Evolutionary conservation across 495 filamentous ascomycete species (phyloP), one percentile per base, ranked within the genome.

Genomic region (Bombardia bombarda): DNA sequence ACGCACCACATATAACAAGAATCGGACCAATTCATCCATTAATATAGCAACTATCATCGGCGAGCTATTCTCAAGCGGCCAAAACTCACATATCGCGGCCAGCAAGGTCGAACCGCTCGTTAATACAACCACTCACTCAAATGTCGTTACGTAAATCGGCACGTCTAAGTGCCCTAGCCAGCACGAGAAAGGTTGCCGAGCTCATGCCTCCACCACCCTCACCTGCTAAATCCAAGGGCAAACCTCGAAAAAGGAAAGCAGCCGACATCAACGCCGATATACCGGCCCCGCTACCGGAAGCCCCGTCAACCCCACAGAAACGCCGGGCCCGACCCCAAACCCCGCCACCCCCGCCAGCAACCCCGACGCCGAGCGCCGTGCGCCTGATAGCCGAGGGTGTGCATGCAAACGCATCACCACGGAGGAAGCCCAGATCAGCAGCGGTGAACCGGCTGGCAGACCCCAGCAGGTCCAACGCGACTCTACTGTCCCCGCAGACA

Each of bases 401-500:
- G 22, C 36, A 18, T 7, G 17, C 30, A 7, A 28, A 14, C 12
- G 8, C 12, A 13, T 13, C 20, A 24, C 3, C 57, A 2, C 33
- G 48, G 18, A 49, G 43, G 7, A 68, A 61, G n/a, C 60, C 62
- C 33, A 61, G 55, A 24, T 47, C 59, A 1, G 57, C 64, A 16
- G 60, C 63, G 7, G 51, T 71, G 34, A 60, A 60, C 38, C 66
- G 72, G 12, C 64, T 76, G 4, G 72, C 71, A 14, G 69, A 68
- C 53, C 63, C 70, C 18, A 61, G 63, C 57, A 65, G 61, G 46
- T 70, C 72, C 51, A 90, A 93, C 58, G 88, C 85, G 26, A 78
- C 81, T 7, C 75, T 96, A 36, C 66, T 86, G 14, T 90, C 88
- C 0, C 86, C 89, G 0, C 73, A 83, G 52, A 87, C 86, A 39